These are phyloP conservation scores for Colletotrichum chrysophilum DNA, from an alignment of 2,329 filamentous ascomycete species.

Conservation along the genomic window DNA sequence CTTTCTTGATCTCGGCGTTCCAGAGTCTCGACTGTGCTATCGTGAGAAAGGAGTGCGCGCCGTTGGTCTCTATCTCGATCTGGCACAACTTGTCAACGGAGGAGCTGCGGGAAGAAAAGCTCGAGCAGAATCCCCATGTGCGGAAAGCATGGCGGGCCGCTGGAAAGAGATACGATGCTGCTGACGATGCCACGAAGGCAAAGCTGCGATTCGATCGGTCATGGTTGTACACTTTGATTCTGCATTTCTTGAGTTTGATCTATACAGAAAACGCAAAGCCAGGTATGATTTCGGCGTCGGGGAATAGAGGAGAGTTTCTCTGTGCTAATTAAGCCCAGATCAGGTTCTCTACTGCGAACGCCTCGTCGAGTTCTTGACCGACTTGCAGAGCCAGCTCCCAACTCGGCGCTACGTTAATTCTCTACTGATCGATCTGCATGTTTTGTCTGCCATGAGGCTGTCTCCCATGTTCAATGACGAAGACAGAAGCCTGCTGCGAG, in stretches of 20 bases:
- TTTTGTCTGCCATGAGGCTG: slow-evolving; percentile 77
- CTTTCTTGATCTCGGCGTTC: slow-evolving; percentile 89
- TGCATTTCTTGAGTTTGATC: slow-evolving; percentile 81
- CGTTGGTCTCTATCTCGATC: slow-evolving; percentile 90
- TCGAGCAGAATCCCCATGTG: slow-evolving; percentile 76
- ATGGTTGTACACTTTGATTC: slow-evolving; percentile 86
- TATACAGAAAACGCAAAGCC: slow-evolving; percentile 60
- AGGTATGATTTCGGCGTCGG: slow-evolving; percentile 38
- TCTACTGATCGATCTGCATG: slow-evolving; percentile 82
- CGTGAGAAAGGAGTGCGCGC: slow-evolving; percentile 94
- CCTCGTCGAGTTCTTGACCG: slow-evolving; percentile 89
- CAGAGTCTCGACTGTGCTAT: slow-evolving; percentile 89
- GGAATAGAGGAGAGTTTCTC: neutral
- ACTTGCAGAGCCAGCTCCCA: slow-evolving; percentile 90
- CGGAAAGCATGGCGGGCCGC: slow-evolving; percentile 92
- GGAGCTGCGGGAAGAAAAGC: slow-evolving; percentile 70
- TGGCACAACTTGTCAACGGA: slow-evolving; percentile 94
- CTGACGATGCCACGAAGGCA: slow-evolving; percentile 79
- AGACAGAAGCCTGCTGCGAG: slow-evolving; percentile 77
- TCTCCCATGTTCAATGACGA: slow-evolving; percentile 81
- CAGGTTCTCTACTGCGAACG: slow-evolving; percentile 85
- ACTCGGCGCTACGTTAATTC: slow-evolving; percentile 94
- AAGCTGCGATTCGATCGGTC: slow-evolving; percentile 88
- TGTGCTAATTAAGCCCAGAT: slow-evolving; percentile 48
- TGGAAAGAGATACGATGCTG: slow-evolving; percentile 83